Conservation (phyloP, 208 protist species). For the Acanthamoeba quina region DNA sequence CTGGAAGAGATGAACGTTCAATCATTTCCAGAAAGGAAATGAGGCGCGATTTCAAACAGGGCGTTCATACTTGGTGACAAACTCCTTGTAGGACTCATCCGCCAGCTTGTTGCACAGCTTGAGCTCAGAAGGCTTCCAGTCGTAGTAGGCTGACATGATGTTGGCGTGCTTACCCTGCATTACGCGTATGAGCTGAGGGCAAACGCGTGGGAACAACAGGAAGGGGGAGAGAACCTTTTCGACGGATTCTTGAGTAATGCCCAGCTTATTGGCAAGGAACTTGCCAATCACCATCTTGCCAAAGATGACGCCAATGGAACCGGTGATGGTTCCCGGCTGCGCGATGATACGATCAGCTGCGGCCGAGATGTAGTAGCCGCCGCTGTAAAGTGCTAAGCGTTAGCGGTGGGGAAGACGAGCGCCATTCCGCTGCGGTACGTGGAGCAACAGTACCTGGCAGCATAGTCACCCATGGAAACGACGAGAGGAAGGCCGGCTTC, state of each 20-base stretch:
- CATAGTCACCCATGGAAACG: constrained; percentile 70
- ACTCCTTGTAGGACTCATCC: constrained; percentile 10
- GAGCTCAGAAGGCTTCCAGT: constrained; percentile 22
- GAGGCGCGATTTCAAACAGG: background rate
- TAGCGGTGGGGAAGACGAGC: background rate
- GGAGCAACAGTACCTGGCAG: constrained; percentile 19
- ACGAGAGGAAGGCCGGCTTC: constrained; percentile 26
- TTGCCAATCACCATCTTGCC: constrained; percentile 21
- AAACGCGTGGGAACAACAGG: background rate
- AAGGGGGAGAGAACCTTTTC: background rate
- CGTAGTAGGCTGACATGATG: background rate
- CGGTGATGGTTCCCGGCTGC: constrained; percentile 52
- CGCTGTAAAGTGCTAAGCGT: constrained; percentile 2
- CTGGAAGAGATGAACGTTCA: background rate
- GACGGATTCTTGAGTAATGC: constrained; percentile 43
- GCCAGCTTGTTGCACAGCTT: background rate
- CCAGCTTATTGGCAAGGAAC: constrained; percentile 46
- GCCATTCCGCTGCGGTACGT: background rate
- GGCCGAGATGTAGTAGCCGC: constrained; percentile 48
- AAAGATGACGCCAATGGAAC: constrained; percentile 63
- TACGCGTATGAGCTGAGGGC: background rate
- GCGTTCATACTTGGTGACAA: background rate
- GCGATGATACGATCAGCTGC: constrained; percentile 51
- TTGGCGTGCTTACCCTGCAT: constrained; percentile 8
- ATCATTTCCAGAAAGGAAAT: background rate